Base-by-base conservation (phyloP, 1,139 yeast genomes). In the Nakaseomyces bracarensis region DNA sequence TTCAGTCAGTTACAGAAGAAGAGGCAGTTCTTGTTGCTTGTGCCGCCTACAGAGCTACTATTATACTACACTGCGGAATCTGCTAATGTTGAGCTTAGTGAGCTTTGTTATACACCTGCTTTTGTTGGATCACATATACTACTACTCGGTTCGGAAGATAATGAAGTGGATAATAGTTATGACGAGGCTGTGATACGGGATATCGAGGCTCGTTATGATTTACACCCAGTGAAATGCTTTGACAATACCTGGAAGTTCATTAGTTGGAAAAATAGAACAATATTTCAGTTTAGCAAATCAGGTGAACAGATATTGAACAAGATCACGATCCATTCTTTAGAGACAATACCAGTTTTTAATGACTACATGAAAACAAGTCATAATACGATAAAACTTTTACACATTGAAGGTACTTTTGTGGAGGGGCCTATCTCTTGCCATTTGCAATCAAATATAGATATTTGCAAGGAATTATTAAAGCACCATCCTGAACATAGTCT, bases 101-200 rank as follows among this genome's bases (percentile, higher is more conserved):
- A 82, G 3, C 60, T 79, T 18, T 82, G 89, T 55, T 72, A 73
- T 43, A 71, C 68, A 41, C 79, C 77, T 39, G 89, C 82, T 22
- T 86, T 84, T 55, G 65, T 85, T 7, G 72, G 74, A 41, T 75
- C 87, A 1, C 96, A 86, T 60, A 73, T 86, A 19, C 61, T 84
- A 22, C 65, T 70, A 43, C 67, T 44, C 54, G 67, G 39, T 22
- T 13, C 35, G 16, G 23, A 25, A 10, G 48, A 46, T 20, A 46
- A 37, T 13, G 34, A 39, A 26, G 28, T 31, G 20, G 38, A 36
- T 14, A 47, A 40, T 15, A 46, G 46, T 13, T 42, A 43, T 18
- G 79, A 73, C 54, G 66, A 67, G 41, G 81, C 93, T 0, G 10
- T 20, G 18, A 33, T 33, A 20, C 25, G 18, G 11, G 26, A 33